phyloP scores from a whole-genome alignment of 768 basidiomycete species.

The Steccherinum ochraceum region DNA sequence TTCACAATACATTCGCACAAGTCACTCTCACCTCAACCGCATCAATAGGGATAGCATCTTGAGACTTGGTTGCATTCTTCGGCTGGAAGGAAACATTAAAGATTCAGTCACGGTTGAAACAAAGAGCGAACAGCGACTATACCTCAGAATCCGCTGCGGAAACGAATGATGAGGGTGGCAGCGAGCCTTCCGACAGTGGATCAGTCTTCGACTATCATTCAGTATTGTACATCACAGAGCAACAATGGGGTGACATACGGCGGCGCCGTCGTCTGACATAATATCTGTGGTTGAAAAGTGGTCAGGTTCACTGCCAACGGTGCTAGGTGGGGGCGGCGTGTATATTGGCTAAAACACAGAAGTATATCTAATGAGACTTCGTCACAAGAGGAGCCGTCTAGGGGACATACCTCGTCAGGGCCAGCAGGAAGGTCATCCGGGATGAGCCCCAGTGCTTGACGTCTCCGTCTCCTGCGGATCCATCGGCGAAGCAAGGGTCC shows the following conservation, averaged over 20 bases:
- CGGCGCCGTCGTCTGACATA: constrained; percentile 10
- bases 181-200: constrained; percentile 13
- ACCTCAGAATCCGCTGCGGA: constrained; percentile 6
- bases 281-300: neutral
- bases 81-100: too few relatives aligned
- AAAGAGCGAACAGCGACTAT: too few relatives aligned
- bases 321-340: neutral
- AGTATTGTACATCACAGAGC: neutral
- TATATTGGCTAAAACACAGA: neutral
- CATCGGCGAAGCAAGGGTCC: constrained; percentile 25
- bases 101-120: too few relatives aligned
- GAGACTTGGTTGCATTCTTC: too few relatives aligned
- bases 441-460: constrained; percentile 15
- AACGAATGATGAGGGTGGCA: constrained; percentile 17
- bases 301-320: neutral
- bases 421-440: neutral
- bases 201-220: constrained; percentile 6
- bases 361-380: too few relatives aligned
- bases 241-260: neutral
- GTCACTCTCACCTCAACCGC: too few relatives aligned
- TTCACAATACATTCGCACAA: too few relatives aligned
- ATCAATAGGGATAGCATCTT: too few relatives aligned
- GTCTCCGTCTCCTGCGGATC: constrained; percentile 19
- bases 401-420: neutral
- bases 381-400: too few relatives aligned